Base-by-base conservation (phyloP, 768 basidiomycete genomes). In the Amanita rubescens region DNA sequence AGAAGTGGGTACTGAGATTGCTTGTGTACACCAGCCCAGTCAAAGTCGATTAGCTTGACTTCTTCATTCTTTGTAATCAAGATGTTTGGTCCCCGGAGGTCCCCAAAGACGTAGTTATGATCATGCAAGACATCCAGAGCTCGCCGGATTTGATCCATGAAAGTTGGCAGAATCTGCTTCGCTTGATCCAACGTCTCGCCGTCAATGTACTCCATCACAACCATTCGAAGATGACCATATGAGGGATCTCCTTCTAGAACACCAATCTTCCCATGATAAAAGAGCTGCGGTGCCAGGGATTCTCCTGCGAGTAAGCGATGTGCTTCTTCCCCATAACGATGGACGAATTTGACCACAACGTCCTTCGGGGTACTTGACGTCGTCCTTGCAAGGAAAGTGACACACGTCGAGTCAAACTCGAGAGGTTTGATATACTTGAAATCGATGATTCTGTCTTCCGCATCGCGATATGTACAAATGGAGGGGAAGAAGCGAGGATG, bases 381-480 rank as follows among this genome's bases (percentile, higher is more conserved):
- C 24, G 52, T 53, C 50, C 41, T 53, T 5, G 64, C 67, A 0
- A 44, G 59, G 56, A 62, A 63, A 0, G 64, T 61, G 1, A 60
- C 55, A 22, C 65, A 69, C 0, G 56, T 24, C 14, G 30, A 6
- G 5, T 62, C 12, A 4, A 6, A 15, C 20, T 32, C 24, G 12
- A 48, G 47, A 11, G 14, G 12, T 10, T 30, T 19, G 3, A 19
- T 38, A 38, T 49, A 49, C 5, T 33, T 30, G 25, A 49, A 49
- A 9, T 30, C 17, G 5, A 17, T 35, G 14, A n/a, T 15, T 22
- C 30, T 15, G 30, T 12, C 32, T 30, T 30, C 43, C 42, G 5
- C 19, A 12, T 45, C 32, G 17, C 12, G 32, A 30, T 25, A 49
- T 12, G 27, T 12, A 9, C 9, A 11, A 24, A 49, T 49, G 12